These are phyloP conservation scores for Panicum miliaceum DNA, from an alignment of 176 grass and related monocot genomes.

Conservation along the genomic window DNA sequence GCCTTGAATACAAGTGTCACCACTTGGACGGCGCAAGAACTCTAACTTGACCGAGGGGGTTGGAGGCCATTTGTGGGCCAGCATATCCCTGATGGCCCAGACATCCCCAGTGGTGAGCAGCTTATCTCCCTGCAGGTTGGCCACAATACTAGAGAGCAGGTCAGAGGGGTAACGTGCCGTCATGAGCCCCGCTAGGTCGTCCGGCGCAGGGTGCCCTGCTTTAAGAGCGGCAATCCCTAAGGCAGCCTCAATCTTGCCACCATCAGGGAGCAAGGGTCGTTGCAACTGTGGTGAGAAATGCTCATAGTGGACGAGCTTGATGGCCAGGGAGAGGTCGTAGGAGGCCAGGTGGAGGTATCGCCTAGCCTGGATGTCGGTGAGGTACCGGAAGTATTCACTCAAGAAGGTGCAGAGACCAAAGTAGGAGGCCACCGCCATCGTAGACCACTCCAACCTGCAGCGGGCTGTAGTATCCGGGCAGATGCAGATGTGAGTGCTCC, in stretches of 20 bases:
- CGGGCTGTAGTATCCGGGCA: too few relatives aligned
- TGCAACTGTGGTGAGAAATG: not conserved
- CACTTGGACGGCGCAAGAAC: not conserved
- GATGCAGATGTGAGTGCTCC: not conserved
- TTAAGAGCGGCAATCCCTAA: not conserved
- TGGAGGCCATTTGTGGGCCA: not conserved
- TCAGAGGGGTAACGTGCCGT: not conserved
- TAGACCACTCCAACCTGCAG: too few relatives aligned
- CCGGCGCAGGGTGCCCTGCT: not conserved
- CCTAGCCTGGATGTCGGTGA: not conserved
- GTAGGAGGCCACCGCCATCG: not conserved
- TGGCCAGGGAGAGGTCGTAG: not conserved
- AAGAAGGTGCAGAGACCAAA: not conserved
- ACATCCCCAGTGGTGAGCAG: not conserved
- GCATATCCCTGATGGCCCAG: not conserved
- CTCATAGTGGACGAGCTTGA: slow-evolving; percentile 4
- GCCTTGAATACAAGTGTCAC: not conserved
- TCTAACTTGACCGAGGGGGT: not conserved
- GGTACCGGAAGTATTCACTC: not conserved
- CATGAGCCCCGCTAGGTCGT: not conserved
- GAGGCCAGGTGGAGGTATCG: not conserved
- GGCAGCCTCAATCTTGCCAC: not conserved
- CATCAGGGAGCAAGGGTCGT: not conserved
- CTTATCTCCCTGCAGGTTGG: not conserved
- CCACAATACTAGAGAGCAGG: not conserved